Evolutionary conservation across 148 eudicot species (phyloP).

Genomic region (Camellia lanceoleosa): DNA sequence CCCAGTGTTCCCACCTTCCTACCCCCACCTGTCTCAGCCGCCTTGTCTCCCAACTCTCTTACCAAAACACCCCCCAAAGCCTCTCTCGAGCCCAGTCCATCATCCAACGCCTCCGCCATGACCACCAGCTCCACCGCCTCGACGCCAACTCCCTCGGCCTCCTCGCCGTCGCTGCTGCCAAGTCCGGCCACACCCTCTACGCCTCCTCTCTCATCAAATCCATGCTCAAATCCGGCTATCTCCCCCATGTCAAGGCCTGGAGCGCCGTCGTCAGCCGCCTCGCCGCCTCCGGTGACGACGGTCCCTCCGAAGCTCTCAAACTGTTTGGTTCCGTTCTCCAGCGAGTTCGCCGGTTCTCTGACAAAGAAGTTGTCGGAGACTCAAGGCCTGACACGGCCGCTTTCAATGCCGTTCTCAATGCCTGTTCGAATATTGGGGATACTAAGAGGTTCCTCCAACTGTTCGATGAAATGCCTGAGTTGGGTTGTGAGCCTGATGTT

Average conservation of each 20-base stretch:
- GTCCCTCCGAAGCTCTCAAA: slow-evolving; percentile 58
- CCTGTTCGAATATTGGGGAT: slow-evolving; percentile 80
- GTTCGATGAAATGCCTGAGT: slow-evolving; percentile 76
- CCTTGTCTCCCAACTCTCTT: slow-evolving; percentile 70
- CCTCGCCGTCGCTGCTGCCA: slow-evolving; percentile 71
- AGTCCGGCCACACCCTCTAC: slow-evolving; percentile 65
- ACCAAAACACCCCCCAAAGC: slow-evolving; percentile 52
- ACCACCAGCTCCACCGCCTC: slow-evolving; percentile 83
- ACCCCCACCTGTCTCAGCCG: slow-evolving; percentile 85
- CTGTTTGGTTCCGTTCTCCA: slow-evolving; percentile 41
- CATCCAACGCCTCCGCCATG: slow-evolving; percentile 73
- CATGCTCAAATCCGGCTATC: slow-evolving; percentile 75
- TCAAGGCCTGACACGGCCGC: slow-evolving; percentile 80
- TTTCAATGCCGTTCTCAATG: slow-evolving; percentile 81
- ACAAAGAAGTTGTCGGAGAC: slow-evolving; percentile 31
- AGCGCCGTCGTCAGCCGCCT: slow-evolving; percentile 81
- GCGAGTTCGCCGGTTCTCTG: slow-evolving; percentile 44
- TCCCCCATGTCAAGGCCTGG: slow-evolving; percentile 98
- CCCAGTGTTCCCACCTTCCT: slow-evolving; percentile 51
- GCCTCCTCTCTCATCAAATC: slow-evolving; percentile 73
- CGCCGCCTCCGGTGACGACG: slow-evolving; percentile 60
- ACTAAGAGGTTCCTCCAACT: slow-evolving; percentile 48
- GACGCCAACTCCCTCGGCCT: slow-evolving; percentile 90
- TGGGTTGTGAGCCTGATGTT: slow-evolving; percentile 64
- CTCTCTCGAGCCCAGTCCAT: slow-evolving; percentile 79